These are phyloP conservation scores for Pyrenopolyporus hunteri DNA, from an alignment of 495 filamentous ascomycete species.

Conservation along the genomic window DNA sequence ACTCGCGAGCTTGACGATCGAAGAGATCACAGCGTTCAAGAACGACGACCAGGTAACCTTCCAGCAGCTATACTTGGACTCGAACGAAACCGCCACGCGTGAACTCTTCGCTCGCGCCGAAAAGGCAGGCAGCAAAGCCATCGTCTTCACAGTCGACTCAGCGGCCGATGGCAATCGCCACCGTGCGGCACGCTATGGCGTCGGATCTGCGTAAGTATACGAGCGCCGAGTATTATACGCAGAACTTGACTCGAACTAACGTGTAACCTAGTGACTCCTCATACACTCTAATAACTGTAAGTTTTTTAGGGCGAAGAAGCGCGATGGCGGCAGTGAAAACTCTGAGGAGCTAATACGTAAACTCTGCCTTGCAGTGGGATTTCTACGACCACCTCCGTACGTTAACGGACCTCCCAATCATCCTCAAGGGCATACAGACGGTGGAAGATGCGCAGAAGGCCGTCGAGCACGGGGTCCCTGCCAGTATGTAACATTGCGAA, in stretches of 20 bases:
- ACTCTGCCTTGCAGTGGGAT: slow-evolving; percentile 33
- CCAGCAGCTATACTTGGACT: slow-evolving; percentile 49
- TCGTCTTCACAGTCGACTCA: slow-evolving; percentile 51
- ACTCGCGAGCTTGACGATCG: slow-evolving; percentile 42
- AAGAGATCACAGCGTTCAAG: slow-evolving; percentile 46
- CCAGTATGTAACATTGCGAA: background rate
- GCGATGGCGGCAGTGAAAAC: no score
- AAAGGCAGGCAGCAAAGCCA: slow-evolving; percentile 44
- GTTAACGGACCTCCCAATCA: slow-evolving; percentile 47
- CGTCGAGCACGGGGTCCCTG: slow-evolving; percentile 37
- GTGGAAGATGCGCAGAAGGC: slow-evolving; percentile 49
- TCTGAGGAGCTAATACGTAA: slow-evolving; percentile 8
- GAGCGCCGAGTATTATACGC: background rate
- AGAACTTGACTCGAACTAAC: slow-evolving; percentile 1
- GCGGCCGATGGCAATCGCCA: slow-evolving; percentile 47
- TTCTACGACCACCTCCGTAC: slow-evolving; percentile 39
- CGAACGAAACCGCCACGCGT: slow-evolving; percentile 45
- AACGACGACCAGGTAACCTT: slow-evolving; percentile 43
- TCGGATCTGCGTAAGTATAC: slow-evolving; percentile 39
- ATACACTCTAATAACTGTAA: slow-evolving; percentile 37
- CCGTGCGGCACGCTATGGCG: slow-evolving; percentile 46
- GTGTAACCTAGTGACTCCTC: slow-evolving; percentile 15
- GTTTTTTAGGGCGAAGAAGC: slow-evolving; percentile 1
- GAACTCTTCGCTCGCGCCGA: slow-evolving; percentile 42
- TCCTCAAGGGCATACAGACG: slow-evolving; percentile 53